Base-by-base conservation (phyloP, 805 yeast genomes). In the Scheffersomyces coipomensis region DNA sequence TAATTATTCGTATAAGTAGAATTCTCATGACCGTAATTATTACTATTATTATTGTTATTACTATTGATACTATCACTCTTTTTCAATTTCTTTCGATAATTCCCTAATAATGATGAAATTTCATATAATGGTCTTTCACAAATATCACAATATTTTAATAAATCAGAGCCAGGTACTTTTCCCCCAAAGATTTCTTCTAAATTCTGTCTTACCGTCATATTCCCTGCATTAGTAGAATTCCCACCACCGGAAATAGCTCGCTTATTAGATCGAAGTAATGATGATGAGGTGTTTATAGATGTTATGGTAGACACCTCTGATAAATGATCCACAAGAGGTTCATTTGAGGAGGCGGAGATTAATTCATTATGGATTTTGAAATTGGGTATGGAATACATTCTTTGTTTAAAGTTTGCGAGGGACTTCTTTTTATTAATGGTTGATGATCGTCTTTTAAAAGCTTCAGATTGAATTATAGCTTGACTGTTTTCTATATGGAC, bases 91-190 rank as follows among this genome's bases (percentile, higher is more conserved):
- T 27, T 27, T 13, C 15, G 12, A 15, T 27, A 27, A 15, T 27
- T 27, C 7, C 30, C 30, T 13, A 27, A 12, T 15, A 64, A 48
- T 10, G 66, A 84, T 64, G 56, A 81, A 47, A 70, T 56, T 42
- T 83, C 88, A 55, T 83, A 84, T 21, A 84, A 55, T 12, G 88
- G 86, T 38, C 73, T 75, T 27, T 82, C 87, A 56, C 91, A 84
- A 10, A 84, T 63, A n/a, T 81, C 78, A 53, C 91, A 84, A 50
- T 76, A 61, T 44, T 71, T 71, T 26, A 76, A 55, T 24, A 58
- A 40, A 44, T 63, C 64, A 29, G 60, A 47, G 10, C 71, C 73
- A 0, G 71, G 72, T 25, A 66, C 55, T 35, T 57, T 56, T 5
- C 30, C 30, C 15, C 71, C 70, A 49, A 62, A 62, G 25, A 68